phyloP scores from a whole-genome alignment of 352 stramenopile species.

The Phytophthora litchii region DNA sequence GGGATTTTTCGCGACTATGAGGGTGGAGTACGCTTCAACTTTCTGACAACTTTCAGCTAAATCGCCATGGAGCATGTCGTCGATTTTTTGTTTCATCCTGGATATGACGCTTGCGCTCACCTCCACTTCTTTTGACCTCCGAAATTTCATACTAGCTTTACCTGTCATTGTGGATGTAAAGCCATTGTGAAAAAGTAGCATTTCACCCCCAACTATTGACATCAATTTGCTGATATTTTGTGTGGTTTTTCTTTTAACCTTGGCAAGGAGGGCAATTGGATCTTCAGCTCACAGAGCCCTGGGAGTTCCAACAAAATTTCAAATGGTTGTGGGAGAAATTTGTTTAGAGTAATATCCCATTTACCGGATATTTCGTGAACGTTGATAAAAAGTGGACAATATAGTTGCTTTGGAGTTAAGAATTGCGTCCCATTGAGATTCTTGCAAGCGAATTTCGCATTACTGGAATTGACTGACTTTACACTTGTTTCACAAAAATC shows the following conservation, averaged over 20 bases:
- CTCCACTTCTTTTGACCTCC: background rate
- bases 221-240: background rate
- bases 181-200: background rate
- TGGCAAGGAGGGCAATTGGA: no score
- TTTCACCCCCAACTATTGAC: background rate
- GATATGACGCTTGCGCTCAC: background rate
- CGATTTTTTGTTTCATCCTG: constrained; percentile 8
- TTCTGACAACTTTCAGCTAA: constrained; percentile 1
- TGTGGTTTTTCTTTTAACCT: background rate
- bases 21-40: background rate
- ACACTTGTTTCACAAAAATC: no score
- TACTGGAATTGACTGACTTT: no score
- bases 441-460: no score
- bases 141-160: background rate
- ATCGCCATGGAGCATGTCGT: constrained; percentile 6
- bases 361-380: no score
- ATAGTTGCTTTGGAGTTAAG: no score
- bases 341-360: no score
- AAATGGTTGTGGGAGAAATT: no score
- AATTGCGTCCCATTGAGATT: no score
- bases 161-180: background rate
- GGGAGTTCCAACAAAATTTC: no score
- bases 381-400: no score
- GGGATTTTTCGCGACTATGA: background rate
- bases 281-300: no score